Conservation (phyloP, 2,329 filamentous ascomycete species). For the Aspergillus japonicus region DNA sequence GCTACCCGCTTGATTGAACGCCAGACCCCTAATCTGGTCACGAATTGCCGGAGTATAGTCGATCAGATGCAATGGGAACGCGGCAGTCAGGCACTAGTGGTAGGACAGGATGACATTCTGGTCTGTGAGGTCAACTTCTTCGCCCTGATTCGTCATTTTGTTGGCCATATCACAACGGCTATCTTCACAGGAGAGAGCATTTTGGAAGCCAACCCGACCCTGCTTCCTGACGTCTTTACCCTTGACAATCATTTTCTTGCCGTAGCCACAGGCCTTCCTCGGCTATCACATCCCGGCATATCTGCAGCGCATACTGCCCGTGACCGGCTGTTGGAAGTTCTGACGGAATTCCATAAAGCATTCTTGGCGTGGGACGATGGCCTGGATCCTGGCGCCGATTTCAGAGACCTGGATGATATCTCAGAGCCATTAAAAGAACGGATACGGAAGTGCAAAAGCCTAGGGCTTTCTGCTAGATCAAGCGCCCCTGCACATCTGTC, state of each 20-base stretch:
- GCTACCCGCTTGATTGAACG: conserved; percentile 43
- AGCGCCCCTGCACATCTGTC: conserved; percentile 47
- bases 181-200: conserved; percentile 55
- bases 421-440: conserved; percentile 47
- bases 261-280: conserved; percentile 56
- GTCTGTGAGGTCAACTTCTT: conserved; percentile 55
- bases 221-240: conserved; percentile 56
- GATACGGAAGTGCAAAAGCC: conserved; percentile 40
- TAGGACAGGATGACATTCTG: conserved; percentile 39
- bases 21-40: conserved; percentile 57
- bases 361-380: conserved; percentile 45
- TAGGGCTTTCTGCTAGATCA: conserved; percentile 37
- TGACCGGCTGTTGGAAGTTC: conserved; percentile 39
- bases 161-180: conserved; percentile 49
- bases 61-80: conserved; percentile 65
- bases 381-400: conserved; percentile 43
- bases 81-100: conserved; percentile 44
- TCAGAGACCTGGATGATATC: conserved; percentile 51
- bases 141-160: conserved; percentile 56
- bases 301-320: conserved; percentile 50
- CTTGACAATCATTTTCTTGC: conserved; percentile 56
- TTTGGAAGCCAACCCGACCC: conserved; percentile 51
- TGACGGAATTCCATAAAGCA: conserved; percentile 46
- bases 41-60: conserved; percentile 58
- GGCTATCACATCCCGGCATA: conserved; percentile 55